Percentiles rank a stretch among this genome's conserved stretches.
Conservation (phyloP, 176 grass and related monocot species). For the Panicum miliaceum region DNA sequence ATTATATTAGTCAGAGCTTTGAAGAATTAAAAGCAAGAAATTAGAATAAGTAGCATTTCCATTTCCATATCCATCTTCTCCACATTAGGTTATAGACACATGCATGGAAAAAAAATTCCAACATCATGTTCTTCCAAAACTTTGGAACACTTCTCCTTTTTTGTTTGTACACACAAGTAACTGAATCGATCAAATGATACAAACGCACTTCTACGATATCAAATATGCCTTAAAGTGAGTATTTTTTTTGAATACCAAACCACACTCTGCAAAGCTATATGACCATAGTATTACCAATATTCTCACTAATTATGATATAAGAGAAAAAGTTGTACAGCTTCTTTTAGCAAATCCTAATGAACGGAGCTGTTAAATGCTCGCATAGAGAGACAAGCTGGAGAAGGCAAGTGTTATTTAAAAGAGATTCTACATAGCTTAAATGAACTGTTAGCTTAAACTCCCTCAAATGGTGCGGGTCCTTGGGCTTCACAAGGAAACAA, state of each 20-base stretch:
- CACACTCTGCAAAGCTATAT: neutral
- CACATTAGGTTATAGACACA: neutral
- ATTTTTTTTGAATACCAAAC: conserved; percentile 12
- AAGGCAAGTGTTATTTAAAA: neutral
- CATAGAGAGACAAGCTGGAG: neutral
- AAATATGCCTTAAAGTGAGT: conserved; percentile 5
- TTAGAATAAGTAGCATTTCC: neutral
- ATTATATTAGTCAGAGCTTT: conserved; percentile 24
- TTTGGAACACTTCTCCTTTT: neutral
- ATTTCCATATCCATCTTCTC: conserved; percentile 19
- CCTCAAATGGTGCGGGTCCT: neutral
- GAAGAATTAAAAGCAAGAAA: conserved; percentile 8
- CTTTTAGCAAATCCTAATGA: neutral
- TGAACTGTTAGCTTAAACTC: neutral
- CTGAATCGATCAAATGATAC: conserved; percentile 5
- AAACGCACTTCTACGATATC: conserved; percentile 24
- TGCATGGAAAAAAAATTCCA: neutral
- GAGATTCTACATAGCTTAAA: neutral
- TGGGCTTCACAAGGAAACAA: neutral
- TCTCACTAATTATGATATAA: neutral
- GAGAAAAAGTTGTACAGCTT: conserved; percentile 1
- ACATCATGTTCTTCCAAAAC: conserved; percentile 14
- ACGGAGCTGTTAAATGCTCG: neutral
- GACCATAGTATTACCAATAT: neutral
- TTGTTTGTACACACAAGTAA: neutral